Base-by-base conservation (phyloP, 495 filamentous ascomycete species). In the Peziza echinospora region DNA sequence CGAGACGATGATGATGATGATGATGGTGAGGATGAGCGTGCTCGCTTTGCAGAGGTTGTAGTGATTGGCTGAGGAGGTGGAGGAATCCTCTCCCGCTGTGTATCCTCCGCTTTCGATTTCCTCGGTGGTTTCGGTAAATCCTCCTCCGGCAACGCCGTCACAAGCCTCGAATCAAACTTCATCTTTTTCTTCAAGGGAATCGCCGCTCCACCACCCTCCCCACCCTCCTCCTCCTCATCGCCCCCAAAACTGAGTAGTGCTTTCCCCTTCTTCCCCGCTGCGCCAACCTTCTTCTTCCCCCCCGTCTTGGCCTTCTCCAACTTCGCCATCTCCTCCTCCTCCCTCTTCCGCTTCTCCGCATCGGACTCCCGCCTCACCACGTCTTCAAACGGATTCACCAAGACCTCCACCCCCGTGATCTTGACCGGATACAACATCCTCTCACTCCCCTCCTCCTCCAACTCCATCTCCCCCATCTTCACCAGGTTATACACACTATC, bases 401-500 rank as follows among this genome's bases (percentile, higher is more conserved):
- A 60, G 11, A 99, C 75, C 60, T 96, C 84, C 34, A 78, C 71
- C 2, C 71, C 69, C 0, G 75, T 80, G 46, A 99, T 74, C 60
- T 76, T 85, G 22, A 81, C 70, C 3, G 87, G 82, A 62, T 93
- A 99, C 13, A 93, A 55, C 23, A 87, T 87, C 51, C 81, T 72
- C 49, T 96, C 89, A n/a, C 66, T 72, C 3, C 44, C 45, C 22
- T 77, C 80, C 55, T 82, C 80, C 45, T 75, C 71, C 17, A 86
- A 64, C 58, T 96, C 89, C 5, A 73, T 73, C 55, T 94, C 84
- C 8, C 78, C 85, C 65, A 93, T 93, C 63, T 83, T 83, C 56
- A 89, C 73, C 50, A 99, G 61, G 60, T 93, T 96, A 62, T 84
- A 99, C 43, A 99, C 84, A 46, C 84, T 93, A 48, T 94, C 85